Conservation (phyloP, 1,284 basidiomycete species). For the Tylopilus orsonianus region DNA sequence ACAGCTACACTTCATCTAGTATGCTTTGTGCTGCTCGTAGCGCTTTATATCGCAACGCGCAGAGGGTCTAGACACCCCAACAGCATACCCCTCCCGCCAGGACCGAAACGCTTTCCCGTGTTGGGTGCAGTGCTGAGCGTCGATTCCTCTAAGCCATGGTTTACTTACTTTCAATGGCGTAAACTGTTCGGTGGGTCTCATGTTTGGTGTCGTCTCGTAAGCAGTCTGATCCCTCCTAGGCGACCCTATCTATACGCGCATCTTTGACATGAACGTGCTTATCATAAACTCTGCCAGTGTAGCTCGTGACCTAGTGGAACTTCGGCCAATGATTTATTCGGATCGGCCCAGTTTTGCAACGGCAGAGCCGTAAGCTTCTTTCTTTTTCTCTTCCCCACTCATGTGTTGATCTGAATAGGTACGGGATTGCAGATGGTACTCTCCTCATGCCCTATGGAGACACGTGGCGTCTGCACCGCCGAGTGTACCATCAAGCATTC, state of each 20-base stretch:
- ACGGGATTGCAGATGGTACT: conserved; percentile 26
- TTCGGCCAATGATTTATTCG: conserved; percentile 27
- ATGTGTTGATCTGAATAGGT: conserved; percentile 15
- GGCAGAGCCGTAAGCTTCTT: conserved; percentile 14
- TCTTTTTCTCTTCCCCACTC: background rate
- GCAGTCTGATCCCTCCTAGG: conserved; percentile 17
- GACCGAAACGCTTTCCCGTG: conserved; percentile 26
- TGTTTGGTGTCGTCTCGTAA: background rate
- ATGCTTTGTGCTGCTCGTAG: conserved; percentile 15
- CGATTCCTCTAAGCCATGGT: conserved; percentile 26
- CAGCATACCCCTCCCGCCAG: conserved; percentile 23
- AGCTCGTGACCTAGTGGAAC: conserved; percentile 25
- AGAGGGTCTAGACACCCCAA: background rate
- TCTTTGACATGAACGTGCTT: conserved; percentile 27
- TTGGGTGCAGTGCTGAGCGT: conserved; percentile 23
- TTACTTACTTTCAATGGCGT: conserved; percentile 28
- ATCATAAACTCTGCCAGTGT: conserved; percentile 31
- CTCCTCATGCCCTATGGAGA: conserved; percentile 30
- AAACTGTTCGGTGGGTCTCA: conserved; percentile 24
- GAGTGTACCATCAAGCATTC: conserved; percentile 28
- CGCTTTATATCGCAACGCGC: conserved; percentile 15
- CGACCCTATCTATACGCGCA: conserved; percentile 21
- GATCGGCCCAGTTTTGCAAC: conserved; percentile 28
- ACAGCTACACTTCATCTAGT: background rate
- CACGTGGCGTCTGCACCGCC: conserved; percentile 31